Base-by-base conservation (phyloP, 2,329 filamentous ascomycete species). In the Escovopsis sp. region DNA sequence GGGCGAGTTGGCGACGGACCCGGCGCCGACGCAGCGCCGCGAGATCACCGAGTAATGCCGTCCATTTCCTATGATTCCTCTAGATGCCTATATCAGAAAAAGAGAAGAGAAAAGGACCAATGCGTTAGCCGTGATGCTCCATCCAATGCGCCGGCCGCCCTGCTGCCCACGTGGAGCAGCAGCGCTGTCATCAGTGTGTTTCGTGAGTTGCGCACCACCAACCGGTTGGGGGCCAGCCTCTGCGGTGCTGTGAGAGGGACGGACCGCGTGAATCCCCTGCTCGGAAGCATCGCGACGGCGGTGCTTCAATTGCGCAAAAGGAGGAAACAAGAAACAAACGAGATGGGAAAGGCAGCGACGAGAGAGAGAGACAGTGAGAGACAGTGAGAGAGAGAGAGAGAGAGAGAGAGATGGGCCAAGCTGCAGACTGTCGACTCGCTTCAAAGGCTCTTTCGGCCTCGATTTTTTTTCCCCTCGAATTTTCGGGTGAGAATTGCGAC, bases 191-290 rank as follows among this genome's bases (percentile, higher is more conserved):
- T 20, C 20, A 20, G 5, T 20, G n/a, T 15, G 12, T 9, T 13
- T 15, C 33, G 16, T 14, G 10, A 2, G 14, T 14, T 25, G 6
- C 30, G 8, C 14, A 45, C 56, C 29, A 63, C 58, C 16, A 51
- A 49, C 53, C 53, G 55, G 42, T 45, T 50, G 13, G 50, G 49
- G 25, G 56, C 37, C 41, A 54, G 57, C 48, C 54, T 57, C 47
- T 55, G 54, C 34, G 53, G 38, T 41, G 53, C 51, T 47, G 50
- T 48, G 35, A 60, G 57, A 47, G 62, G 56, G 43, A 64, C 46
- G 41, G 61, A 60, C 48, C 61, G 60, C 50, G 59, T 55, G 51
- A 65, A 56, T 53, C 62, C 64, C 63, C 64, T 62, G 47, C 64
- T 66, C 43, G 64, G 62, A 53, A 68, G 59, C 65, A 68, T 68